phyloP scores from a whole-genome alignment of 2,329 filamentous ascomycete genomes.

The Ambrosiella cleistominuta region DNA sequence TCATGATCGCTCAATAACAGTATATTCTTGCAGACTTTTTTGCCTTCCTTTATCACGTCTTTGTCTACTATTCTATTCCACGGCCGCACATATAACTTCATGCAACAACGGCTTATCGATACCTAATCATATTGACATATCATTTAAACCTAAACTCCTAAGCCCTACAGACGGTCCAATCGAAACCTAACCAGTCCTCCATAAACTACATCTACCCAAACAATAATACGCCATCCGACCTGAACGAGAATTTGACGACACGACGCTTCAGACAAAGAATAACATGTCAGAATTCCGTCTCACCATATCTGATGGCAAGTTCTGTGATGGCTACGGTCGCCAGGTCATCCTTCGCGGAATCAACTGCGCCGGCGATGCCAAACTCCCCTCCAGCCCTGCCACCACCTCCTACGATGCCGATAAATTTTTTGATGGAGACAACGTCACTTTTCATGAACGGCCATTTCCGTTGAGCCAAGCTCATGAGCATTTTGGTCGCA shows the following conservation, averaged over 20 bases:
- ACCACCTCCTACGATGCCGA: slow-evolving; percentile 62
- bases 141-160: not conserved
- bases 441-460: slow-evolving; percentile 70
- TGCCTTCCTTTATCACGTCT: no score
- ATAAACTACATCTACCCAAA: not conserved
- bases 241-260: not conserved
- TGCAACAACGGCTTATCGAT: not conserved
- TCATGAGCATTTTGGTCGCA: slow-evolving; percentile 64
- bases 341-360: slow-evolving; percentile 84
- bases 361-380: slow-evolving; percentile 81
- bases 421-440: slow-evolving; percentile 82
- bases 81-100: not conserved
- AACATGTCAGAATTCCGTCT: slow-evolving; percentile 56
- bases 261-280: not conserved
- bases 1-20: no score
- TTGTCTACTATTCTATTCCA: not conserved
- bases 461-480: slow-evolving; percentile 75
- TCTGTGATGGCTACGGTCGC: slow-evolving; percentile 64
- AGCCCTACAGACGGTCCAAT: not conserved
- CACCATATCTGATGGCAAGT: slow-evolving; percentile 67
- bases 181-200: not conserved
- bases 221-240: not conserved
- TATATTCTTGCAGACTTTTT: no score
- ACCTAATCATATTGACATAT: not conserved
- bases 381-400: slow-evolving; percentile 68